Evolutionary conservation across 345 rosid species (phyloP), one percentile per base, ranked within the genome.

Genomic region (Populus tremula): DNA sequence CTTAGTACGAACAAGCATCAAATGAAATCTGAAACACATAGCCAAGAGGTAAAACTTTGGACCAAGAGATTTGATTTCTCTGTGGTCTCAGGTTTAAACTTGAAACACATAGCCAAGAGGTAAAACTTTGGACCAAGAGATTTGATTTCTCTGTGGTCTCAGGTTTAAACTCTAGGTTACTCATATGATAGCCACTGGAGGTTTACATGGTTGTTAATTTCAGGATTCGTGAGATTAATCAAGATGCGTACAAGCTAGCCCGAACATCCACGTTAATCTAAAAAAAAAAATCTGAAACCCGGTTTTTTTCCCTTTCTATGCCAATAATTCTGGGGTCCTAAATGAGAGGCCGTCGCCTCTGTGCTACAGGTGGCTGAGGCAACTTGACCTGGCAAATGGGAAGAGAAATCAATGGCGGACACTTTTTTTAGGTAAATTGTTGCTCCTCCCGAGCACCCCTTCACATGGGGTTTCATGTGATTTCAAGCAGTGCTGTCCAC

Each of bases 401-500:
- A 18, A 29, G 62, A 25, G 59, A 23, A 13, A 47, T 3, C 36
- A 20, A 17, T 29, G 73, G 73, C 49, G 59, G 53, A 12, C 39
- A 12, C 38, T 45, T 41, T 49, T 29, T 29, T 9, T 1, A 43
- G 62, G 41, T 38, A 25, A n/a, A n/a, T 4, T 3, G 13, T 9
- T 56, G 63, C 18, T 25, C 20, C 62, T 27, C 72, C 41, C 14
- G 13, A 23, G 14, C 50, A 70, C 0, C 50, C 10, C n/a, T 21
- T 33, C 74, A 71, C 74, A 33, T 71, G 74, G 23, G 5, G 29
- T 18, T 29, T 71, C 74, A 29, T 71, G 74, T 71, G 74, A 49
- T 49, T 20, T 71, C 13, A 36, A 29, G 63, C 38, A 18, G 2
- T 29, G 33, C 9, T 21, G 62, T 47, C 63, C 23, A 4, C 41